A percentile compares a stretch with the other conserved stretches of the same genome.
Conservation (phyloP, 306 rosid genomes). For the Benincasa hispida region DNA sequence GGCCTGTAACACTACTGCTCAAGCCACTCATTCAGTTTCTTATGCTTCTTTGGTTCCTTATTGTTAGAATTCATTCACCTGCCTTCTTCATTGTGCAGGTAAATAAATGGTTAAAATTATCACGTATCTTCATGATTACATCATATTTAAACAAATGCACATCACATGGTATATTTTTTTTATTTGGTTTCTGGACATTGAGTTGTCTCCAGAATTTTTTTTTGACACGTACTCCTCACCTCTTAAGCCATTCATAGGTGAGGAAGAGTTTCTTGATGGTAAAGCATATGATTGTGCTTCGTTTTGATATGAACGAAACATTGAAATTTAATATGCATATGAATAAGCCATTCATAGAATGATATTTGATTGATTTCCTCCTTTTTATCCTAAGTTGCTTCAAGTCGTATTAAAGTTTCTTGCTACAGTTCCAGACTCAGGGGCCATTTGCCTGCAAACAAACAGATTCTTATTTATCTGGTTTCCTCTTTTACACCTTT, state of each 20-base stretch:
- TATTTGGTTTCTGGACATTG: neutral
- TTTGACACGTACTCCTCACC: neutral
- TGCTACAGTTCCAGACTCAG: neutral
- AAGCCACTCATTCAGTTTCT: conserved; percentile 67
- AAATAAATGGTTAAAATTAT: conserved; percentile 6
- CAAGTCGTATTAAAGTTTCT: neutral
- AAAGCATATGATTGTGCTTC: neutral
- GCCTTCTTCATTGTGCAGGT: conserved; percentile 88
- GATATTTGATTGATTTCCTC: neutral
- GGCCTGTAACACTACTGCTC: conserved; percentile 47
- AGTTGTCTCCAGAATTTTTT: neutral
- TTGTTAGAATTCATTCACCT: conserved; percentile 57
- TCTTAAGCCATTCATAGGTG: too few relatives aligned
- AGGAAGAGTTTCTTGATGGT: neutral
- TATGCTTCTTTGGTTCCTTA: conserved; percentile 84
- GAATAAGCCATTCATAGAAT: neutral
- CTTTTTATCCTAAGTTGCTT: neutral
- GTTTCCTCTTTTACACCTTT: neutral
- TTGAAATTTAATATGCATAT: neutral
- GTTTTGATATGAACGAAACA: neutral
- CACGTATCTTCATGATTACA: neutral
- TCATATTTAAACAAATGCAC: neutral
- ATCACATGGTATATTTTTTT: neutral
- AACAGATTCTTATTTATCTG: neutral
- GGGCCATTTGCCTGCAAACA: neutral